phyloP scores from a whole-genome alignment of 495 filamentous ascomycete species.

The Rostrohypoxylon terebratum region DNA sequence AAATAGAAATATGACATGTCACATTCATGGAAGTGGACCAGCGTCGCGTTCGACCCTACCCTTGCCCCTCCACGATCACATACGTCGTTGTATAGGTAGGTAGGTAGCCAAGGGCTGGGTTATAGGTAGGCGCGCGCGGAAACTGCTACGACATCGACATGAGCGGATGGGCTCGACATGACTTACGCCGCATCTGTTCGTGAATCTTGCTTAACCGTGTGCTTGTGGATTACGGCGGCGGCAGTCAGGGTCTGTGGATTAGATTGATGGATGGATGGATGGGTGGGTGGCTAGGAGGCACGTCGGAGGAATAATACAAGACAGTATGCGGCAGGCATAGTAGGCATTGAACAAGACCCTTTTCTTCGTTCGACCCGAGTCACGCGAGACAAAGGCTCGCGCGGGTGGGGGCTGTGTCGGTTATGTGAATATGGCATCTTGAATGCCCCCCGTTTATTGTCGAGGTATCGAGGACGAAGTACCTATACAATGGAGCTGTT shows the following conservation, averaged over 20 bases:
- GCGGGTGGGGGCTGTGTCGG: background rate
- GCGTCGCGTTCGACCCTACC: background rate
- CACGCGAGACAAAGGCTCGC: background rate
- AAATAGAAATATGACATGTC: constrained; percentile 16
- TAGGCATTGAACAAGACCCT: background rate
- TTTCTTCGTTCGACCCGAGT: background rate
- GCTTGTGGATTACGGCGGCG: no score
- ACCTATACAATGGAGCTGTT: background rate
- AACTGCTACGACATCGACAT: background rate
- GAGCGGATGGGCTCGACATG: background rate
- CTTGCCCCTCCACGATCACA: background rate
- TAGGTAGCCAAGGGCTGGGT: constrained; percentile 1
- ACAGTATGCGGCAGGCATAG: background rate
- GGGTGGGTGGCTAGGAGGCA: no score
- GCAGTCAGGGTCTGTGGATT: no score
- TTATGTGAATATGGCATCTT: background rate
- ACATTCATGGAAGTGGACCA: constrained; percentile 24
- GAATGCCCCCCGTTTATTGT: background rate
- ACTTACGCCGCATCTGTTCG: background rate
- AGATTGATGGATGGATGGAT: no score
- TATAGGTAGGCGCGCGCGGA: background rate
- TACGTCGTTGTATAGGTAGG: no score
- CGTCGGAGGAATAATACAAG: background rate
- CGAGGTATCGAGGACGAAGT: background rate
- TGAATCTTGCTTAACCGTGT: background rate